Base-by-base conservation (phyloP, 768 basidiomycete genomes). In the Boletus insuetus region DNA sequence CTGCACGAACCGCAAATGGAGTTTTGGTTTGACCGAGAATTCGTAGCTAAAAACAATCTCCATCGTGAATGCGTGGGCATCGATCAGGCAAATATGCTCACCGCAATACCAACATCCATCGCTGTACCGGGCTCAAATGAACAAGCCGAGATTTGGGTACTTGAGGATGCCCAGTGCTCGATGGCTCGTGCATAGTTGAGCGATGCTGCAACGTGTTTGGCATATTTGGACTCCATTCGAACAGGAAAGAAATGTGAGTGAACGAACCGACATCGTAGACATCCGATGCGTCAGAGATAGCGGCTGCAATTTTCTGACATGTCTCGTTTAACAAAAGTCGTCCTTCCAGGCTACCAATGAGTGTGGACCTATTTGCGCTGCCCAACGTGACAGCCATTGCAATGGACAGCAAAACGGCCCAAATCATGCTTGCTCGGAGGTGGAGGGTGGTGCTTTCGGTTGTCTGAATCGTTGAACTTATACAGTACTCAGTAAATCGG, bases 41-140 rank as follows among this genome's bases (percentile, higher is more conserved):
- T 53, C 44, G 45, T 9, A 54, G 57, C 61, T 60, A 20, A 20
- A 49, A 6, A 14, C 3, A 16, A 11, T 14, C 16, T 10, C 19
- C 22, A 47, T 22, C 20, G 34, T 37, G 8, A 29, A 29, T 6
- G 32, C 9, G 13, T 9, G 8, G 1, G 37, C 9, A 11, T n/a
- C n/a, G 7, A 16, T 20, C n/a, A 13, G 17, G 6, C 31, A 19
- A 22, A 40, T 3, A 2, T 43, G 13, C 59, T 24, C 39, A 85
- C 85, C 19, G 81, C 80, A 0, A 59, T 71, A 3, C 70, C 75
- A 29, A 86, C 69, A 54, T 86, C 85, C 5, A 73, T 69, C 0
- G 77, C 69, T 1, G 75, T 81, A 5, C 79, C 80, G 6, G 83
- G 83, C 58, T 84, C 80, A 5, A 86, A 82, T 14, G 78, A 77